Percentiles rank a stretch among this genome's conserved stretches.
Evolutionary conservation across 345 rosid genomes (phyloP).

Genomic region (Eutrema japonicum): DNA sequence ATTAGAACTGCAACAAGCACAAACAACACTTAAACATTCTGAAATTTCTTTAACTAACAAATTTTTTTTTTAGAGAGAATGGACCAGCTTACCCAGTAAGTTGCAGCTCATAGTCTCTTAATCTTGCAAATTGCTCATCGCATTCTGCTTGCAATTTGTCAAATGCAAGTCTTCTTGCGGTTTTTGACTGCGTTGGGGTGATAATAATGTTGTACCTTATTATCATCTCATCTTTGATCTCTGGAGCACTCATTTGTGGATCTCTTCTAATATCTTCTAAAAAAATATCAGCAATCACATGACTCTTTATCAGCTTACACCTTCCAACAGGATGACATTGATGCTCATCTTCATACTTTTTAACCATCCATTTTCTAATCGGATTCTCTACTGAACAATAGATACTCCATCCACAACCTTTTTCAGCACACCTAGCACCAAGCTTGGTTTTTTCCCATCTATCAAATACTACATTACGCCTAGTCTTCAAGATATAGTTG

Average conservation of each 20-base stretch:
- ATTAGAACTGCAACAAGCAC: too few species aligned
- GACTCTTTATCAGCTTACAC: background rate
- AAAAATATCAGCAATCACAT: background rate
- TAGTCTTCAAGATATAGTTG: too few species aligned
- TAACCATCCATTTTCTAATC: too few species aligned
- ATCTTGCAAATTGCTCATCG: background rate
- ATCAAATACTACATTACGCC: too few species aligned
- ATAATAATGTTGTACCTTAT: background rate
- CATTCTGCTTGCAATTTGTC: background rate
- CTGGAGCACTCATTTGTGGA: background rate
- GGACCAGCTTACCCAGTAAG: background rate
- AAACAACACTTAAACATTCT: too few species aligned
- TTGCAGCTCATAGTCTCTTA: background rate
- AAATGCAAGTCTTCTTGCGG: background rate
- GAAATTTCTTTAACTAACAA: too few species aligned
- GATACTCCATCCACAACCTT: too few species aligned
- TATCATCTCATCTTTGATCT: background rate
- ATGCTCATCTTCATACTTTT: background rate
- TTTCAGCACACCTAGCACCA: too few species aligned
- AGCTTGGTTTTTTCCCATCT: too few species aligned
- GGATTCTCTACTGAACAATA: too few species aligned
- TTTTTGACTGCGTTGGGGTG: background rate
- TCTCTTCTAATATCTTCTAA: background rate
- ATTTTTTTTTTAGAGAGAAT: too few species aligned
- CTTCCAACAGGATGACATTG: background rate